Base-by-base conservation (phyloP, 2,329 filamentous ascomycete species). In the Stenocarpella maydis region DNA sequence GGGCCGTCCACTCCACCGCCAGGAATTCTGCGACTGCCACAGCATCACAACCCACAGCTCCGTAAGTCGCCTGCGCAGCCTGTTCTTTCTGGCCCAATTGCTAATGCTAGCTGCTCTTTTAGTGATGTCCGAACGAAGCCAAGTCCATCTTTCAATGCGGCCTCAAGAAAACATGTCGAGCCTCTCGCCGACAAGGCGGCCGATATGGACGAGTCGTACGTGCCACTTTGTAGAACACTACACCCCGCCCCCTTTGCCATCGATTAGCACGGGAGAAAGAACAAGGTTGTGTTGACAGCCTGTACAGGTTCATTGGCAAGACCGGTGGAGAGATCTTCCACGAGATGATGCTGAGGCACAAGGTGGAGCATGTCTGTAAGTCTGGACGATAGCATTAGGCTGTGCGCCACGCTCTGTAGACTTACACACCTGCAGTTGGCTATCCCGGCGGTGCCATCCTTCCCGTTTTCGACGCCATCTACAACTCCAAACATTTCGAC, bases 381-480 rank as follows among this genome's bases (percentile, higher is more conserved):
- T 91, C 72, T 24, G 8, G 37, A 9, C 28, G 28, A 41, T 19
- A 10, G 24, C 9, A 41, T 21, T 43, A 28, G 7, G 24, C 21
- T 63, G 41, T 2, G 31, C 21, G 4, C 7, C 21, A 2, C 28
- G 4, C 70, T 60, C 72, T 73, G 68, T 74, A 73, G 67, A 74
- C 74, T 79, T 67, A 77, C 71, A 64, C 67, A 15, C 9, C 28
- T 69, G 71, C 72, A 93, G 91, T 95, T 77, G 92, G 92, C 72
- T 98, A 98, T 83, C 93, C 95, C 74, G 95, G 95, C 76, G 95
- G 96, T 79, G 95, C 96, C 74, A 98, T 98, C 82, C 90, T 98
- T 43, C 96, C 96, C 76, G 95, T 98, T 52, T 98, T 98, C 84
- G 96, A 99, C 81, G 96, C 96, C 77, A 98, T 99, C 79, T 97